Evolutionary conservation across 495 filamentous ascomycete genomes (phyloP).

Genomic region (Penicillium paradoxum): DNA sequence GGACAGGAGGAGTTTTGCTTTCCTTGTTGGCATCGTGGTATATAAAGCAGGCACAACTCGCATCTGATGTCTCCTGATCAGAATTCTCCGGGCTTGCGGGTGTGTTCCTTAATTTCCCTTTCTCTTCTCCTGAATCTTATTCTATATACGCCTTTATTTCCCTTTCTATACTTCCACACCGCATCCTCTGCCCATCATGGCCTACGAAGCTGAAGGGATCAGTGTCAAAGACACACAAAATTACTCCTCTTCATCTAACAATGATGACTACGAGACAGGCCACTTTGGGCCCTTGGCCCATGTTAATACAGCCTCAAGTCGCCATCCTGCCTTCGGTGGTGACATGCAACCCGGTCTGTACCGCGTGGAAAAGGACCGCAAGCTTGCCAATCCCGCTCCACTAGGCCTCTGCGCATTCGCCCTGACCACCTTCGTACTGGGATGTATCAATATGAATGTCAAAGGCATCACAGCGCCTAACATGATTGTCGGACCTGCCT

Average conservation of each 20-base stretch:
- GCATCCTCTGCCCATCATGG: neutral
- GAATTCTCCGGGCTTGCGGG: neutral
- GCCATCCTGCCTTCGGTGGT: slow-evolving; percentile 78
- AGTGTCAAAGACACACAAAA: slow-evolving; percentile 7
- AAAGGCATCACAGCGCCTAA: slow-evolving; percentile 53
- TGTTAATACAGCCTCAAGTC: slow-evolving; percentile 53
- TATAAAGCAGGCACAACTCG: neutral
- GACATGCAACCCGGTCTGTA: slow-evolving; percentile 87
- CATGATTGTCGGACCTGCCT: slow-evolving; percentile 58
- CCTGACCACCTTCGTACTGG: slow-evolving; percentile 82
- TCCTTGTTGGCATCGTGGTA: neutral
- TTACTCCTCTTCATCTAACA: neutral
- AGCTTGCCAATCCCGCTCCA: slow-evolving; percentile 75
- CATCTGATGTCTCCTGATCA: neutral
- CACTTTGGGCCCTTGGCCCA: slow-evolving; percentile 55
- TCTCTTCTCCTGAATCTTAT: neutral
- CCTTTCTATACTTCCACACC: neutral
- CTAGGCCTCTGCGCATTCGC: slow-evolving; percentile 77
- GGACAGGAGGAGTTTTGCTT: neutral
- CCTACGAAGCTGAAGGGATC: slow-evolving; percentile 1
- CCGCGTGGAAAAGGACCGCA: slow-evolving; percentile 58
- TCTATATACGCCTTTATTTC: neutral
- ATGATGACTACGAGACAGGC: neutral
- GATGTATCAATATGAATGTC: slow-evolving; percentile 65
- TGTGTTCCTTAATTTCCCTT: neutral